Percentiles rank a stretch among this genome's conserved stretches.
Conservation (phyloP, 305 asterid species). For the Ruellia speciosa region DNA sequence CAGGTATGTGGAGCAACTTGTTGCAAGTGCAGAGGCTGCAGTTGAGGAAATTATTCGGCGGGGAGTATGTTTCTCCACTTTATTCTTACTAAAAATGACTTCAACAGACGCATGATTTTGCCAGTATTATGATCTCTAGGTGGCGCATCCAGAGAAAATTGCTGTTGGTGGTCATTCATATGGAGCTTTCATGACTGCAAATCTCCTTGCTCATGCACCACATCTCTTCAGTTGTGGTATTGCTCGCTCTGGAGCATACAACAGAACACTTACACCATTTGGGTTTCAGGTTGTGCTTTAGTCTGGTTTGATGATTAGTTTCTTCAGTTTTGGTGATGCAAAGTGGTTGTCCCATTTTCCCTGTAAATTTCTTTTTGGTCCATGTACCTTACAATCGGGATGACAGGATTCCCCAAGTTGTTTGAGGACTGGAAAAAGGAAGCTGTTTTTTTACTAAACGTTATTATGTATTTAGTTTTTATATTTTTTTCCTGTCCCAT, state of each 20-base stretch:
- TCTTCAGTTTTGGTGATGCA: background rate
- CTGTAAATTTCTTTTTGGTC: background rate
- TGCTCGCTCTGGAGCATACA: constrained; percentile 98
- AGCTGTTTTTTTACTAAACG: background rate
- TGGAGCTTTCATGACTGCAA: constrained; percentile 99
- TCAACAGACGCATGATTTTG: constrained; percentile 15
- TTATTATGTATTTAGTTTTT: background rate
- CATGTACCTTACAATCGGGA: background rate
- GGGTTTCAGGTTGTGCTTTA: constrained; percentile 79
- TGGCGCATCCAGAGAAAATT: constrained; percentile 86
- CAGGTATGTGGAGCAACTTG: constrained; percentile 93
- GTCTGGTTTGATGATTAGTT: constrained; percentile 9
- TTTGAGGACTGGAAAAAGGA: background rate
- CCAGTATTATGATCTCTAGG: constrained; percentile 39
- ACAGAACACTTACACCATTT: constrained; percentile 94
- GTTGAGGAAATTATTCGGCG: constrained; percentile 86
- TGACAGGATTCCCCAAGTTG: background rate
- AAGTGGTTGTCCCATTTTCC: background rate
- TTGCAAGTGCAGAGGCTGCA: constrained; percentile 97
- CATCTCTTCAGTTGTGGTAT: constrained; percentile 91
- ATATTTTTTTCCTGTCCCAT: background rate
- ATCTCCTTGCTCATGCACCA: constrained; percentile 95
- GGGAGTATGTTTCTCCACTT: constrained; percentile 55
- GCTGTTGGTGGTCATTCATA: constrained; percentile 97
- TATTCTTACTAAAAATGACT: background rate